Percentiles rank a stretch among this genome's conserved stretches.
Conservation (phyloP, 257 asterid species). For the Salvia rosmarinus region DNA sequence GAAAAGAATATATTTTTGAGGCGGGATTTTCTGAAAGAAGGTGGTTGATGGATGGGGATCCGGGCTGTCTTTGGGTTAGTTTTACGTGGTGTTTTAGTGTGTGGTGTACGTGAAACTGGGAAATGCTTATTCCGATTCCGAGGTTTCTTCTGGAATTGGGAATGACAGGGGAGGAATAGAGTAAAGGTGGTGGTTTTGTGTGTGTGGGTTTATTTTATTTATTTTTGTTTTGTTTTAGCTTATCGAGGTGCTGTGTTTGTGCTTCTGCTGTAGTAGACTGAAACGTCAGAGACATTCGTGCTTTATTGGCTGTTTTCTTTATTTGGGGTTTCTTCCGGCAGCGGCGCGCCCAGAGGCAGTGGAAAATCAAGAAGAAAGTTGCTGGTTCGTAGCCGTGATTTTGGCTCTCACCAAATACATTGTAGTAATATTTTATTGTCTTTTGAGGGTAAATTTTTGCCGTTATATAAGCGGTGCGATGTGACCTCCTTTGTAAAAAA, state of each 20-base stretch:
- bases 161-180: constrained; percentile 36
- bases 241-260: constrained; percentile 14
- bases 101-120: constrained; percentile 18
- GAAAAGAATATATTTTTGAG: constrained; percentile 14
- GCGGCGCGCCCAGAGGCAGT: constrained; percentile 31
- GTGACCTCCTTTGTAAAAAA: neutral
- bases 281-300: neutral
- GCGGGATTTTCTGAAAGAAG: constrained; percentile 5
- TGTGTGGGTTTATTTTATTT: neutral
- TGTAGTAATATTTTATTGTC: neutral
- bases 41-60: neutral
- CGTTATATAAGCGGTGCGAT: neutral
- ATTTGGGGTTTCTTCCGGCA: constrained; percentile 5
- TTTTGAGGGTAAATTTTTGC: neutral
- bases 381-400: neutral
- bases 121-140: constrained; percentile 7
- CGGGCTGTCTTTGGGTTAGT: neutral
- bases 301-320: constrained; percentile 15
- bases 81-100: neutral
- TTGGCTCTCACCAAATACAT: neutral
- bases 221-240: constrained; percentile 1
- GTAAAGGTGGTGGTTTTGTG: constrained; percentile 33
- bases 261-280: constrained; percentile 2
- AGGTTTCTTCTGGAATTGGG: constrained; percentile 34
- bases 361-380: neutral